Base-by-base conservation (phyloP, 352 stramenopile species). In the Phytophthora boehmeriae region DNA sequence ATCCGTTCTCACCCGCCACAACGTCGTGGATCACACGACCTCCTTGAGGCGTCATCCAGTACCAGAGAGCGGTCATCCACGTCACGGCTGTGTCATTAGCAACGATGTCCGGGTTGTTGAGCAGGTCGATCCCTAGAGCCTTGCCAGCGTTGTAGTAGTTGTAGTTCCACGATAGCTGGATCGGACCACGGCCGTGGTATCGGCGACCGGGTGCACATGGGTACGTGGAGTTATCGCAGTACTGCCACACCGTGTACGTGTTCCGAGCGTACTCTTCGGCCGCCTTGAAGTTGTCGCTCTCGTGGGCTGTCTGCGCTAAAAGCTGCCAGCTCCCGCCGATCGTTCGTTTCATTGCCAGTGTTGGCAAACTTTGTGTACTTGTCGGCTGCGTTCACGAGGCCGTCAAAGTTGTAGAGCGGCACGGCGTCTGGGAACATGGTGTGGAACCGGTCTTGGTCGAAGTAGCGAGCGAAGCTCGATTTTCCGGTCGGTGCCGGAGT, bases 81-180 rank as follows among this genome's bases (percentile, higher is more conserved):
- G 74, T 66, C 19, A 82, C 57, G 2, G 53, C 47, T 0, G 52
- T 62, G 41, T 78, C 54, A 10, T 54, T 71, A 16, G 66, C 75
- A 13, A 85, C 73, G 19, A 74, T 65, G 13, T 76, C 72, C 8
- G 75, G 75, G 25, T 73, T 63, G 50, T 62, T 35, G 2, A 84
- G 61, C 0, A 84, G 61, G 22, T 84, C 75, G 32, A 81, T 55
- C n/a, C 63, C 66, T 0, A 81, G 56, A 0, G 55, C 72, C 28
- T 75, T 38, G 11, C 75, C 75, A 4, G 68, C 70, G 17, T 66
- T 58, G 23, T 68, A 71, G 63, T 85, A 85, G 45, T 85, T 85
- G 63, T 82, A 81, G 61, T 82, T 85, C 75, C 75, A 85, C 14
- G 66, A 74, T 34, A 85, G 63, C 56, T 78, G 66, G 52, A 85